Evolutionary conservation across 306 rosid genomes (phyloP), one percentile per base, ranked within the genome.

Genomic region (Prunus campanulata): DNA sequence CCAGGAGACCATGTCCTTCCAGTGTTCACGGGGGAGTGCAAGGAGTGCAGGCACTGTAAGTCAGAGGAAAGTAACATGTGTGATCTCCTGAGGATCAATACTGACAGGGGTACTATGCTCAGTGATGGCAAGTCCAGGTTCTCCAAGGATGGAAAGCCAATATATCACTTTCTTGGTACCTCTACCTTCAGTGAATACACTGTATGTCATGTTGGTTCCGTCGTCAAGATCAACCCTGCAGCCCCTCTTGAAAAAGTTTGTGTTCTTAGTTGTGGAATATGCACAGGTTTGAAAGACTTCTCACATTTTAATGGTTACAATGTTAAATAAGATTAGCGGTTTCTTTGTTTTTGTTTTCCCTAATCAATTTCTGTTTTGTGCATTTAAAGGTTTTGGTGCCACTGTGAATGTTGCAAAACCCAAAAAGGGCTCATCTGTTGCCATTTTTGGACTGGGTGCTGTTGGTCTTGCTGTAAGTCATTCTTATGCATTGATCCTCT

Each of bases 31-130:
- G 98, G 98, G 18, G 98, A 94, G 64, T 94, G 98, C 63, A 88
- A 87, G 72, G 96, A 91, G n/a, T 94, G 98, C 69, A 19, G 60
- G 20, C 98, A 91, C 72, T 94, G 98, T 54, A 81, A 87, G 71
- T 92, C 97, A 1, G 95, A 87, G 71, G 98, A 94, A 66, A 92
- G 98, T 87, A 94, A 94, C 90, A 85, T 94, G 97, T 94, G 98
- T 68, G 95, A 94, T 42, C 91, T 90, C 1, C 88, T 94, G 1
- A 83, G 98, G 82, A 91, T 94, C 86, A 91, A 94, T 79, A 90
- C 98, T 1, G 98, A 94, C 39, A 71, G 96, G 12, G 96, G 96
- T 11, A 89, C 85, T 11, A 90, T 94, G 98, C 62, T 91, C 78
- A 50, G 4, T 16, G 98, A 90, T 8, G 88, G 84, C 24, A 55